Evolutionary conservation across 352 stramenopile species (phyloP).

Genomic region (Pythium pyrilobum): DNA sequence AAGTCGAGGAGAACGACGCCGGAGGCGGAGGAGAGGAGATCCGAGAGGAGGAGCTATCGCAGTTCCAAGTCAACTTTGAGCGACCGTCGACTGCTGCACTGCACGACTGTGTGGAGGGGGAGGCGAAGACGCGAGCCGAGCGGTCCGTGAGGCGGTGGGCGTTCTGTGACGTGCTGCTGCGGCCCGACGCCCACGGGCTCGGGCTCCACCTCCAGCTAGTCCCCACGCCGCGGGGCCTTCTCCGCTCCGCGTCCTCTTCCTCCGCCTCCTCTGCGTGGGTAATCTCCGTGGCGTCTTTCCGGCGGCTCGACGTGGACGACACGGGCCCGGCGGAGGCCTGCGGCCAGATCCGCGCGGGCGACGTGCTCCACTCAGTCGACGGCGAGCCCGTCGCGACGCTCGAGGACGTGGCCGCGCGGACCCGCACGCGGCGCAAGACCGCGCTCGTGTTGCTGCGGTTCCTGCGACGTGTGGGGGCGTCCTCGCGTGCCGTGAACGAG

Average conservation of each 20-base stretch:
- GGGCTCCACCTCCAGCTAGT: conserved; percentile 32
- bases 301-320: conserved; percentile 28
- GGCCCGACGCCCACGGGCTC: conserved; percentile 35
- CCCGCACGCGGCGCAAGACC: conserved; percentile 8
- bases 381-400: conserved; percentile 29
- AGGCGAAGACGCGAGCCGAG: too few relatives aligned
- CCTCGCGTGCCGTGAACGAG: too few relatives aligned
- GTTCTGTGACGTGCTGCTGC: conserved; percentile 41
- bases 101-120: too few relatives aligned
- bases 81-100: background rate
- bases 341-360: conserved; percentile 34
- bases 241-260: too few relatives aligned
- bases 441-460: conserved; percentile 38
- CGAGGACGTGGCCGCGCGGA: conserved; percentile 12
- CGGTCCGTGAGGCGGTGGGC: conserved; percentile 9
- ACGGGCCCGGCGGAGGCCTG: conserved; percentile 44
- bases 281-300: conserved; percentile 41
- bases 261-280: background rate
- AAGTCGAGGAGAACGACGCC: background rate
- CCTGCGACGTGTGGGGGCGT: conserved; percentile 18
- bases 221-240: background rate
- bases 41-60: too few relatives aligned
- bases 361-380: conserved; percentile 39
- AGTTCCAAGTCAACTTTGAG: too few relatives aligned
- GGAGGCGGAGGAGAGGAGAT: background rate